Conservation (phyloP, 139 green algal species). For the Tetradesmus lagerheimii region DNA sequence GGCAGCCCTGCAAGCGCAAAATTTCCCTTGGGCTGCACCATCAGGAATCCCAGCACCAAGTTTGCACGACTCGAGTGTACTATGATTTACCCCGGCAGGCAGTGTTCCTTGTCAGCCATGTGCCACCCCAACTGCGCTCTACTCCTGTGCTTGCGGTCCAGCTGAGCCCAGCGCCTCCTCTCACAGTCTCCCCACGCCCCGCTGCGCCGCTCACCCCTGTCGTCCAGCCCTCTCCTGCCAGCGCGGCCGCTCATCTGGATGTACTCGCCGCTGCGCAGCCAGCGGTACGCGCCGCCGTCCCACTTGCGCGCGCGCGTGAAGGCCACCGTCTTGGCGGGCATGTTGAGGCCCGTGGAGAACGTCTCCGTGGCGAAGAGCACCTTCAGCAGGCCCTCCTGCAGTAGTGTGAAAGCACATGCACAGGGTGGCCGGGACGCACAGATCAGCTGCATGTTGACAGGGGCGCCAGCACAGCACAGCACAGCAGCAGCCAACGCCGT, state of each 20-base stretch:
- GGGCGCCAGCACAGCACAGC: too few relatives aligned
- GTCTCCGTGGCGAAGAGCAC: constrained; percentile 93
- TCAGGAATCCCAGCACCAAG: too few relatives aligned
- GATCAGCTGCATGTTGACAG: not conserved
- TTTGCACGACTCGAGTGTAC: too few relatives aligned
- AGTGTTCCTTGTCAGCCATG: too few relatives aligned
- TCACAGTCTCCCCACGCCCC: not conserved
- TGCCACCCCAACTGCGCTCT: too few relatives aligned
- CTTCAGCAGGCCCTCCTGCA: constrained; percentile 65
- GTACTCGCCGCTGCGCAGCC: constrained; percentile 91
- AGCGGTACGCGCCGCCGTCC: constrained; percentile 84
- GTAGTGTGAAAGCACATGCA: not conserved
- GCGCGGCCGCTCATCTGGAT: constrained; percentile 98
- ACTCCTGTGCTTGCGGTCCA: not conserved
- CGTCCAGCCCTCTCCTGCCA: constrained; percentile 93
- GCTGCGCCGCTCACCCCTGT: constrained; percentile 64
- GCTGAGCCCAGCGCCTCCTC: too few relatives aligned
- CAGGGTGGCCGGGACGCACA: not conserved
- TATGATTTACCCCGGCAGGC: too few relatives aligned
- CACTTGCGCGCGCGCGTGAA: constrained; percentile 96
- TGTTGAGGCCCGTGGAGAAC: constrained; percentile 98
- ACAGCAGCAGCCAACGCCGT: too few relatives aligned
- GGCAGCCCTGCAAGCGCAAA: too few relatives aligned
- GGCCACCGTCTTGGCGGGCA: constrained; percentile 96
- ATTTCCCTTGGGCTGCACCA: too few relatives aligned